These are phyloP conservation scores for Juglanconis sp. DNA, from an alignment of 2,329 filamentous ascomycete genomes.

Conservation along the genomic window DNA sequence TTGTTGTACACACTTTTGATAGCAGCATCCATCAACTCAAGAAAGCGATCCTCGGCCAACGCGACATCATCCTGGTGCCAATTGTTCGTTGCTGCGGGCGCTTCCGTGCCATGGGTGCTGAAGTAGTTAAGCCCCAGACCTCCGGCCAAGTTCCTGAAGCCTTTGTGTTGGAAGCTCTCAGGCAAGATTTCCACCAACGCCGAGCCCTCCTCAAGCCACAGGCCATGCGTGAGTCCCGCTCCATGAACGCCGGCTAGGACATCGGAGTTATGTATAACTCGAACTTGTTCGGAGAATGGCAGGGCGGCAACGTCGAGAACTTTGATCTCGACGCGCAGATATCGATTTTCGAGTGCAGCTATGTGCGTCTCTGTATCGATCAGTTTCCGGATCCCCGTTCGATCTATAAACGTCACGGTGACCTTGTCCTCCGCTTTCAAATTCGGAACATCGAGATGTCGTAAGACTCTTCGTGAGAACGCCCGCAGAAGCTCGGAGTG, in stretches of 20 bases:
- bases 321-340: not conserved
- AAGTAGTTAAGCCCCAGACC: not conserved
- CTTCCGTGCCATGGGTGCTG: not conserved
- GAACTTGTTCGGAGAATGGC: constrained; percentile 35
- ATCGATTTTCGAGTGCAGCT: constrained; percentile 1
- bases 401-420: constrained; percentile 18
- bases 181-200: constrained; percentile 43
- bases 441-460: constrained; percentile 22
- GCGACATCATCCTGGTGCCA: constrained; percentile 5
- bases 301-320: constrained; percentile 35
- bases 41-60: not conserved
- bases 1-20: constrained; percentile 2
- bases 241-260: constrained; percentile 42
- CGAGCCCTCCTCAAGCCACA: constrained; percentile 35
- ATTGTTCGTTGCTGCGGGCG: not conserved
- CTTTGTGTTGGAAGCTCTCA: constrained; percentile 31
- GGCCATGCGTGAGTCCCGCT: constrained; percentile 38
- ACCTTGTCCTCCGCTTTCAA: not conserved
- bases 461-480: constrained; percentile 31
- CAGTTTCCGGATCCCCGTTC: not conserved
- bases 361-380: constrained; percentile 34
- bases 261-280: constrained; percentile 33
- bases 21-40: constrained; percentile 1
- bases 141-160: constrained; percentile 40
- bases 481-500: constrained; percentile 27